Conservation (phyloP, 176 grass and related monocot genomes). For the Oropetium thomaeum region DNA sequence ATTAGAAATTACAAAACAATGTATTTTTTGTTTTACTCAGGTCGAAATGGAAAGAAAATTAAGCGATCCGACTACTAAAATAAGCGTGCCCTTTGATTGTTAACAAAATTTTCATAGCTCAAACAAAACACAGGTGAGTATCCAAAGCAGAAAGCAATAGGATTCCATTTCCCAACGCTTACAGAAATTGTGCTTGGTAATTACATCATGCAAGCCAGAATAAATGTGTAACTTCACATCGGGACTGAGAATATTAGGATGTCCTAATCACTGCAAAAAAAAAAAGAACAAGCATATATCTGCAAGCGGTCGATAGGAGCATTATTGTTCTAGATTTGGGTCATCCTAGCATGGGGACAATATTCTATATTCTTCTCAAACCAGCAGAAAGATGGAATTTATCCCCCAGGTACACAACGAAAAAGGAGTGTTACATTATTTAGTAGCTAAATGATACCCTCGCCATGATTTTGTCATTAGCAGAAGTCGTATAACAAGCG, state of each 20-base stretch:
- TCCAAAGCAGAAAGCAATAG: background rate
- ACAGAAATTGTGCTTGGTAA: too few species aligned
- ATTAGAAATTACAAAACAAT: background rate
- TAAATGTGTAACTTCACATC: constrained; percentile 3
- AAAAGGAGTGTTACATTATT: background rate
- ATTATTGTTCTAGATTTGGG: constrained; percentile 11
- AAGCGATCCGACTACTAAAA: background rate
- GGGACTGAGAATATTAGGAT: constrained; percentile 35
- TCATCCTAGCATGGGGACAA: background rate
- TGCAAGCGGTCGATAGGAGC: constrained; percentile 6
- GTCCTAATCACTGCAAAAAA: constrained; percentile 26
- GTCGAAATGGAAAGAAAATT: background rate
- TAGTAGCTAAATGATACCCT: background rate
- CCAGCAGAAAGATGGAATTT: constrained; percentile 29
- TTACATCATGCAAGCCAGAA: background rate
- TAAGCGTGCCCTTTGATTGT: background rate
- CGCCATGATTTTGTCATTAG: background rate
- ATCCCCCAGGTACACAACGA: background rate
- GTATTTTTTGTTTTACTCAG: background rate
- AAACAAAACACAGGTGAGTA: background rate
- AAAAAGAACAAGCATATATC: constrained; percentile 21
- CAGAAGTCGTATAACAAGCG: background rate
- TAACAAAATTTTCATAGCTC: background rate
- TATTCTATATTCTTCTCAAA: constrained; percentile 19
- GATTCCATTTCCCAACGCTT: background rate